Conservation (phyloP, 116 monocot species). For the Posidonia oceanica region DNA sequence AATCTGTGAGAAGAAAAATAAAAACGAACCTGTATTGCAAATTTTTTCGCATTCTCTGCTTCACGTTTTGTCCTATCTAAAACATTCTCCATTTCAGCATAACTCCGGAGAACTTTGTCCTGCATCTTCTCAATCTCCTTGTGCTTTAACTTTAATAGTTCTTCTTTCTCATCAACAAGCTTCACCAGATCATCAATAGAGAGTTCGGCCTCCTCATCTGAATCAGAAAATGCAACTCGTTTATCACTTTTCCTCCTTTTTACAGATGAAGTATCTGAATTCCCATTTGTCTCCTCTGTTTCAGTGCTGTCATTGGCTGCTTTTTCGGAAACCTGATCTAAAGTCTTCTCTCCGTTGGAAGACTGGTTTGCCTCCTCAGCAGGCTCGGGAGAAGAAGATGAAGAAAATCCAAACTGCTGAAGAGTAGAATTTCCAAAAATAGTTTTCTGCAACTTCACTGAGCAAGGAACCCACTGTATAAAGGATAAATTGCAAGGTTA, state of each 20-base stretch:
- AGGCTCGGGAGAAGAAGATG: slow-evolving; percentile 45
- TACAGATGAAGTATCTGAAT: slow-evolving; percentile 15
- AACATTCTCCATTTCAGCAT: slow-evolving; percentile 95
- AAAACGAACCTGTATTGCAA: slow-evolving; percentile 65
- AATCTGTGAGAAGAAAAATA: neutral
- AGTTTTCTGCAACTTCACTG: slow-evolving; percentile 13
- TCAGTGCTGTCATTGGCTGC: neutral
- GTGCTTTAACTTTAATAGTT: slow-evolving; percentile 53
- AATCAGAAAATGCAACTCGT: slow-evolving; percentile 48
- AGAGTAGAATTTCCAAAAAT: slow-evolving; percentile 14
- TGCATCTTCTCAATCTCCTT: slow-evolving; percentile 72
- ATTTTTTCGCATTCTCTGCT: slow-evolving; percentile 87
- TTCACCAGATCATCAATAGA: slow-evolving; percentile 65
- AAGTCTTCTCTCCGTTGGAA: neutral
- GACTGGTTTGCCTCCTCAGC: slow-evolving; percentile 27
- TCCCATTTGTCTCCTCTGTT: slow-evolving; percentile 4
- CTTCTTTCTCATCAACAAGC: slow-evolving; percentile 75
- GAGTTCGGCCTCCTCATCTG: slow-evolving; percentile 51
- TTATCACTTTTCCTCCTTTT: slow-evolving; percentile 26
- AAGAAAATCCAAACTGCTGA: slow-evolving; percentile 50
- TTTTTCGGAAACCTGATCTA: slow-evolving; percentile 10
- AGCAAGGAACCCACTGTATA: slow-evolving; percentile 21
- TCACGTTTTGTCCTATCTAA: slow-evolving; percentile 80
- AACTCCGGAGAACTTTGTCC: slow-evolving; percentile 78
- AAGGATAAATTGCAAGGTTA: slow-evolving; percentile 3